Percentiles rank a stretch among this genome's conserved stretches.
These are phyloP conservation scores for Botryosphaeria dothidea DNA, from an alignment of 2,329 filamentous ascomycete species.

Conservation along the genomic window DNA sequence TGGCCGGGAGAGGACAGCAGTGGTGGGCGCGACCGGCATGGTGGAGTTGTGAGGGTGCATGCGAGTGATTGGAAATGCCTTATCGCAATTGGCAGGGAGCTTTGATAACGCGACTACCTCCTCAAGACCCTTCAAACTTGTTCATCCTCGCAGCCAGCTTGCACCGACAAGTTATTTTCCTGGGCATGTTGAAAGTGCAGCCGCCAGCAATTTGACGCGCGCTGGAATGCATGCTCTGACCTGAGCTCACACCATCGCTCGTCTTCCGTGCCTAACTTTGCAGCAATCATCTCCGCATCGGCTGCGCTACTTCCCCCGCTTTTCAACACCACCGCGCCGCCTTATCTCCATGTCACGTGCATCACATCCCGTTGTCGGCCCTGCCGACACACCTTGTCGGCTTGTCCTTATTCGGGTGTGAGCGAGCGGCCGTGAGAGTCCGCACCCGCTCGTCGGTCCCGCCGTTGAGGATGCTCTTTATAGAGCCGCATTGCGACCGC, in stretches of 20 bases:
- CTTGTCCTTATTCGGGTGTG: neutral
- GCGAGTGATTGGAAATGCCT: slow-evolving; percentile 6
- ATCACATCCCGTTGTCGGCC: neutral
- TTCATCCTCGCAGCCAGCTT: neutral
- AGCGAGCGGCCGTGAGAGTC: neutral
- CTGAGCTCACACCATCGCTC: neutral
- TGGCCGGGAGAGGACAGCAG: neutral
- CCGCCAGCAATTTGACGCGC: no score
- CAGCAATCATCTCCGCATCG: neutral
- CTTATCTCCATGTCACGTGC: slow-evolving; percentile 11
- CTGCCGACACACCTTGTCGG: slow-evolving; percentile 1
- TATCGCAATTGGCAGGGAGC: slow-evolving; percentile 15
- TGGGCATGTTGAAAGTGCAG: no score
- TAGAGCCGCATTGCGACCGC: neutral
- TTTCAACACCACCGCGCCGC: neutral
- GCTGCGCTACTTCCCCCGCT: neutral
- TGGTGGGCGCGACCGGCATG: neutral
- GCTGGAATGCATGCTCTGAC: neutral
- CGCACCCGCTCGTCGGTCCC: neutral
- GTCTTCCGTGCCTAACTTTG: neutral
- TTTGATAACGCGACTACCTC: neutral
- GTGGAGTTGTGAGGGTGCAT: neutral
- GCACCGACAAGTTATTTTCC: no score
- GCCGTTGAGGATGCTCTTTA: neutral
- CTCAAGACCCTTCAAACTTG: no score